Base-by-base conservation (phyloP, 2,329 filamentous ascomycete genomes). In the Camptophora hylomeconis region DNA sequence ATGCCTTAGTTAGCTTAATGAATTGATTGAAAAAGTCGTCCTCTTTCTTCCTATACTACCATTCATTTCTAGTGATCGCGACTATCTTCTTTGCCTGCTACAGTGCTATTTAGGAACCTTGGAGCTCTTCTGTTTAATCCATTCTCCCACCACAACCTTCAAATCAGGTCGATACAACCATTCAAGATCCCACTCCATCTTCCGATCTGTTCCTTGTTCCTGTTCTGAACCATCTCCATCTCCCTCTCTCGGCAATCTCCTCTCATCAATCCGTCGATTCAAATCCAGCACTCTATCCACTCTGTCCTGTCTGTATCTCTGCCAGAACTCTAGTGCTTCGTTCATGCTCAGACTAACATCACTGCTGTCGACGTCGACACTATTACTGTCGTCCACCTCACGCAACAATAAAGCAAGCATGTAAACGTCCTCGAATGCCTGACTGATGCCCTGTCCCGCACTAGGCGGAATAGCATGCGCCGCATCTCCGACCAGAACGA, bases 231-330 rank as follows among this genome's bases (percentile, higher is more conserved):
- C 13, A 5, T 17, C 32, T 1, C 22, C 24, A 9, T 26, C 19
- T 21, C 35, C 22, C 1, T 31, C 21, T 24, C 30, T 31, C 3
- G 65, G 61, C 49, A 70, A 38, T 7, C 64, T 49, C 33, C 59
- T 55, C 28, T 56, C 48, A 25, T 67, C 61, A 28, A 69, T 58
- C 45, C 61, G 56, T 14, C 48, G 46, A 11, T 62, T 70, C 17
- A 72, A 41, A 17, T 56, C 56, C 19, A 69, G 42, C 1, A 71
- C 50, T 26, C 47, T 56, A 13, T 64, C 57, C 2, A 71, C 46
- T 4, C 67, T 51, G 8, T 50, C 53, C 42, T 69, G 61, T 7
- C 67, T 49, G 11, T 61, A 61, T 0, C 42, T 31, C 38, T 69
- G 58, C 69, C 67, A 72, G 29, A 38, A 35, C 2, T 26, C 30